phyloP scores from a whole-genome alignment of 768 basidiomycete genomes.

The Pholiota microspora region DNA sequence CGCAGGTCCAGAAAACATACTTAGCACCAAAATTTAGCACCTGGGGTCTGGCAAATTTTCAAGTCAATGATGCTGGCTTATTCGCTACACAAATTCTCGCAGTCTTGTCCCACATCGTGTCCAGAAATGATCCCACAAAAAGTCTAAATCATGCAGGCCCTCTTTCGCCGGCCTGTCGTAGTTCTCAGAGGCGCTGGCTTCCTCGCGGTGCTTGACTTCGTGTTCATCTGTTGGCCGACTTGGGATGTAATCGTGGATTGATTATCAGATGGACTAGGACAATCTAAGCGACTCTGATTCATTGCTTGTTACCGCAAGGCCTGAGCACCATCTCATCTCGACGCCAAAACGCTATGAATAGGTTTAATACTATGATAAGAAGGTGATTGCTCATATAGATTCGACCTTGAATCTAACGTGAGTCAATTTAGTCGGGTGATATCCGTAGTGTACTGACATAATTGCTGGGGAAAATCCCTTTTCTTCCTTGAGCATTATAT shows the following conservation, averaged over 20 bases:
- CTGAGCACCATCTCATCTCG: background rate
- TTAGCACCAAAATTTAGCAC: no score
- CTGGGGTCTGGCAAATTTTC: no score
- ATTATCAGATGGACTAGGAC: background rate
- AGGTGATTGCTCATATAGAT: conserved; percentile 28
- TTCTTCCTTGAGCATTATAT: conserved; percentile 53
- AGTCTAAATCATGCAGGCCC: conserved; percentile 17
- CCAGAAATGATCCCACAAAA: conserved; percentile 20
- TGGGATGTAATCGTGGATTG: background rate
- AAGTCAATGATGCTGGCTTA: background rate
- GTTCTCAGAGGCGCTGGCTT: conserved; percentile 3
- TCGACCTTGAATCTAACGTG: conserved; percentile 44
- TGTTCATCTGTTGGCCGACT: background rate
- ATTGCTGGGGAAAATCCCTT: conserved; percentile 86
- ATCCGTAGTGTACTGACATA: conserved; percentile 56
- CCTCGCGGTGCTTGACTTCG: conserved; percentile 3
- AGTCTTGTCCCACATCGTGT: background rate
- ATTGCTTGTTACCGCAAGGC: background rate
- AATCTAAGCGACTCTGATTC: background rate
- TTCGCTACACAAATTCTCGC: background rate
- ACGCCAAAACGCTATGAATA: background rate
- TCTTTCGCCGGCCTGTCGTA: background rate
- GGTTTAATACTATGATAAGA: conserved; percentile 12
- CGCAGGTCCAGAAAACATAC: no score
- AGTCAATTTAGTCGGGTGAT: conserved; percentile 4